Conservation (phyloP, 371 early-diverging fungal species). For the Entomophthora muscae region DNA sequence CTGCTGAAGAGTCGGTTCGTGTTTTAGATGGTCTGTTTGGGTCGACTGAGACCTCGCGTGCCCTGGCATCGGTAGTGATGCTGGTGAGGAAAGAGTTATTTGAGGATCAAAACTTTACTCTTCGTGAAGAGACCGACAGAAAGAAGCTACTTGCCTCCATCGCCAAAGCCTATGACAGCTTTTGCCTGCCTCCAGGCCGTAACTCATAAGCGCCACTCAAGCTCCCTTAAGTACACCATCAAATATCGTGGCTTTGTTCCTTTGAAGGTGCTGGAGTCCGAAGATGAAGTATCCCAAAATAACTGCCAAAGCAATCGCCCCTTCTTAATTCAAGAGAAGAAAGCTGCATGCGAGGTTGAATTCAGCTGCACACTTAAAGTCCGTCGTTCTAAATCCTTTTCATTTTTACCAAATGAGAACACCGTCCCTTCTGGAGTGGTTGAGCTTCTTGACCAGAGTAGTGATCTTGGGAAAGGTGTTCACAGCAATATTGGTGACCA, state of each 20-base stretch:
- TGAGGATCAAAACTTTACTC: constrained; percentile 43
- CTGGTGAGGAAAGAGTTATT: constrained; percentile 56
- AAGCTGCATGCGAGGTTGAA: too few species aligned
- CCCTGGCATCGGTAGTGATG: constrained; percentile 61
- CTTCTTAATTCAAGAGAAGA: not conserved
- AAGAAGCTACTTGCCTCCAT: constrained; percentile 42
- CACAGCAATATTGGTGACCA: not conserved
- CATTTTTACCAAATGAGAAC: not conserved
- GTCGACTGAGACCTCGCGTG: constrained; percentile 73
- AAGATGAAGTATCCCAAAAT: not conserved
- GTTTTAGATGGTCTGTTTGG: constrained; percentile 86
- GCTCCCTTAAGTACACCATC: not conserved
- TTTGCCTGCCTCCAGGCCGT: constrained; percentile 71
- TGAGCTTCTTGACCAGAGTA: not conserved
- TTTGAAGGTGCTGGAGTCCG: not conserved
- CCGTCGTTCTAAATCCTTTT: too few species aligned
- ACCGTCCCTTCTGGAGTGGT: not conserved
- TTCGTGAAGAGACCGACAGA: constrained; percentile 41
- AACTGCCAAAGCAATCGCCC: not conserved
- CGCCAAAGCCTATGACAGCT: constrained; percentile 62
- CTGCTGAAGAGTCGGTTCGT: constrained; percentile 74
- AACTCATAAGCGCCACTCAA: constrained; percentile 23
- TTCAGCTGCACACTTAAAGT: too few species aligned
- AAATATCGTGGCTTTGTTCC: not conserved
- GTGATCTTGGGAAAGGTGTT: not conserved